Evolutionary conservation across 2,329 filamentous ascomycete genomes (phyloP).

Genomic region (Bipolaris zeicola): DNA sequence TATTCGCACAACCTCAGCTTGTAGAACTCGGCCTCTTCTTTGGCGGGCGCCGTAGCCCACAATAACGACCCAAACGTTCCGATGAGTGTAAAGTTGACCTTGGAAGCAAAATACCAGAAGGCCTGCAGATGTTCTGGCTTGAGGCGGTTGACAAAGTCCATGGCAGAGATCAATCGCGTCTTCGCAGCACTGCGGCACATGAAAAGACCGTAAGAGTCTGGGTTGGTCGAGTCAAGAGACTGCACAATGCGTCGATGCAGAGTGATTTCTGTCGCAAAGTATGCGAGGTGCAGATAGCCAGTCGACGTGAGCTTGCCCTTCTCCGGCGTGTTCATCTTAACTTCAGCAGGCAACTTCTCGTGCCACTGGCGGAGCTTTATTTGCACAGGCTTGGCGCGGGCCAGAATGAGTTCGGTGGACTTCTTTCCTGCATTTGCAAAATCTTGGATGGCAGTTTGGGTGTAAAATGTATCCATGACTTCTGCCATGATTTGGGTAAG

Average conservation of each 20-base stretch:
- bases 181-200: slow-evolving; percentile 95
- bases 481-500: slow-evolving; percentile 77
- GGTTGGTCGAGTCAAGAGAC: slow-evolving; percentile 64
- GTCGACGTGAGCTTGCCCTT: slow-evolving; percentile 53
- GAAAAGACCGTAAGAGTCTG: slow-evolving; percentile 81
- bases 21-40: slow-evolving; percentile 93
- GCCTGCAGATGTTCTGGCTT: slow-evolving; percentile 83
- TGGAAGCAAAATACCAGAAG: slow-evolving; percentile 90
- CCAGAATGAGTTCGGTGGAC: slow-evolving; percentile 73
- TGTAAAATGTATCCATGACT: slow-evolving; percentile 83
- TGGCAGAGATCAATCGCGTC: slow-evolving; percentile 89
- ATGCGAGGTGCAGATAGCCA: slow-evolving; percentile 81
- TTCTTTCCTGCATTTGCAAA: slow-evolving; percentile 70
- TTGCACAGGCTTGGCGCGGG: slow-evolving; percentile 80
- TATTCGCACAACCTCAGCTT: slow-evolving; percentile 84
- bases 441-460: slow-evolving; percentile 73
- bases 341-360: slow-evolving; percentile 65
- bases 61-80: slow-evolving; percentile 90
- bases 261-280: slow-evolving; percentile 93
- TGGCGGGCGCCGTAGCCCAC: slow-evolving; percentile 84
- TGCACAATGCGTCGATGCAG: slow-evolving; percentile 90
- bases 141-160: slow-evolving; percentile 96
- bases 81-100: slow-evolving; percentile 91
- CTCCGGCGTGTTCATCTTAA: slow-evolving; percentile 66
- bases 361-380: slow-evolving; percentile 85